Conservation (phyloP, 176 grass and related monocot genomes). For the Melocanna baccifera region DNA sequence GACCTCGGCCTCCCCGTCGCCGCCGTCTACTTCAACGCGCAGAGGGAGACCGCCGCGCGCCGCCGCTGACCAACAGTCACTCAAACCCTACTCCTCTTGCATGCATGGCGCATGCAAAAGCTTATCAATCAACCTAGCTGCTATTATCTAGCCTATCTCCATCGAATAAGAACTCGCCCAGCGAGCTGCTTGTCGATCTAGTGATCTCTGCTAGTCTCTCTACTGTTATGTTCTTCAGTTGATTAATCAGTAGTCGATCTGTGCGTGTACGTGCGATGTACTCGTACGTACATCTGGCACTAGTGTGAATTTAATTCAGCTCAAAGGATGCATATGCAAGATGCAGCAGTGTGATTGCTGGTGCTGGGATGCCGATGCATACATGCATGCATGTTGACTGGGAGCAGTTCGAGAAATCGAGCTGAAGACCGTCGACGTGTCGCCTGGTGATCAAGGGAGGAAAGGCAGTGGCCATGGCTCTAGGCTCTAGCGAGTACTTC, state of each 20-base stretch:
- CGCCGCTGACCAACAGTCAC: slow-evolving; percentile 46
- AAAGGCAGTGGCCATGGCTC: slow-evolving; percentile 10
- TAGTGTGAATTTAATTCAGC: slow-evolving; percentile 3
- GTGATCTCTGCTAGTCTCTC: background rate
- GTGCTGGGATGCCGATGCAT: slow-evolving; percentile 11
- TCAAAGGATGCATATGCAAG: slow-evolving; percentile 14
- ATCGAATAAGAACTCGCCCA: slow-evolving; percentile 12
- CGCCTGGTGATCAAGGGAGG: background rate
- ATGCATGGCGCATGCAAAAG: slow-evolving; percentile 10
- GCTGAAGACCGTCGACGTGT: slow-evolving; percentile 27
- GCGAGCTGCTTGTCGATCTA: background rate
- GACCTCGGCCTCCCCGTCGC: slow-evolving; percentile 63
- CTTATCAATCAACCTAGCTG: slow-evolving; percentile 28
- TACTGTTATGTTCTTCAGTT: background rate
- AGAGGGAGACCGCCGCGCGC: slow-evolving; percentile 70
- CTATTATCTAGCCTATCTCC: background rate
- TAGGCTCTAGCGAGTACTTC: background rate
- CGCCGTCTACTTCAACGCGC: slow-evolving; percentile 75
- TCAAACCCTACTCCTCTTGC: background rate
- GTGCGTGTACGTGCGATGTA: background rate
- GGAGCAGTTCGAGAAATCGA: slow-evolving; percentile 8
- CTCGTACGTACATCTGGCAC: background rate
- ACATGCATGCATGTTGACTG: slow-evolving; percentile 23
- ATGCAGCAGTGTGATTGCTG: background rate
- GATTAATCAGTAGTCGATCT: background rate